Percentiles rank a stretch among this genome's conserved stretches.
Evolutionary conservation across 2,329 filamentous ascomycete genomes (phyloP).

Genomic region (Hypoxylon rubiginosum): DNA sequence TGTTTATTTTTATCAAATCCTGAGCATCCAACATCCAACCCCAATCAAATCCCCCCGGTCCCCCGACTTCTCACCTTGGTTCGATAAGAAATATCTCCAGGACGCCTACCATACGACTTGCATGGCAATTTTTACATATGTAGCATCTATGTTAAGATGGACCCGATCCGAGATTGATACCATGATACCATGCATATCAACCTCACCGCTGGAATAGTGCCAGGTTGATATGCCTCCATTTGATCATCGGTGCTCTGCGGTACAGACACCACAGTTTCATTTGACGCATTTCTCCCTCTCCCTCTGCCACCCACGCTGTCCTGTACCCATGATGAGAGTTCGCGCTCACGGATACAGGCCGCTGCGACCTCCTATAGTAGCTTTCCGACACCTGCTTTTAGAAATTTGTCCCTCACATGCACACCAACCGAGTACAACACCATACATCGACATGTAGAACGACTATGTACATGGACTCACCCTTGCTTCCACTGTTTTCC

Average conservation of each 20-base stretch:
- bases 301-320: not conserved
- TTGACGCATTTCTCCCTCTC: conserved; percentile 26
- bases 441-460: conserved; percentile 25
- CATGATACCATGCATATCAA: conserved; percentile 43
- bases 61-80: conserved; percentile 23
- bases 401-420: conserved; percentile 25
- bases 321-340: conserved; percentile 25
- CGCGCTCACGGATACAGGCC: conserved; percentile 22
- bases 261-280: conserved; percentile 23
- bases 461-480: conserved; percentile 13
- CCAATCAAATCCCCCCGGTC: conserved; percentile 1
- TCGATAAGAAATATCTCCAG: conserved; percentile 28
- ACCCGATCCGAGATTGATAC: conserved; percentile 38
- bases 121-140: conserved; percentile 20
- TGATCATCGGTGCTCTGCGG: conserved; percentile 24
- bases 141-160: conserved; percentile 22
- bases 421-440: conserved; percentile 37
- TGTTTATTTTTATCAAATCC: conserved; percentile 36
- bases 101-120: conserved; percentile 10
- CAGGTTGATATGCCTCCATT: conserved; percentile 33
- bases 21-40: not conserved
- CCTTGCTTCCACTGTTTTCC: conserved; percentile 39
- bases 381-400: conserved; percentile 20
- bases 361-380: conserved; percentile 13
- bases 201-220: too few relatives aligned